Evolutionary conservation across 2,329 filamentous ascomycete genomes (phyloP).

Genomic region (Aspergillus ochraceoroseus): DNA sequence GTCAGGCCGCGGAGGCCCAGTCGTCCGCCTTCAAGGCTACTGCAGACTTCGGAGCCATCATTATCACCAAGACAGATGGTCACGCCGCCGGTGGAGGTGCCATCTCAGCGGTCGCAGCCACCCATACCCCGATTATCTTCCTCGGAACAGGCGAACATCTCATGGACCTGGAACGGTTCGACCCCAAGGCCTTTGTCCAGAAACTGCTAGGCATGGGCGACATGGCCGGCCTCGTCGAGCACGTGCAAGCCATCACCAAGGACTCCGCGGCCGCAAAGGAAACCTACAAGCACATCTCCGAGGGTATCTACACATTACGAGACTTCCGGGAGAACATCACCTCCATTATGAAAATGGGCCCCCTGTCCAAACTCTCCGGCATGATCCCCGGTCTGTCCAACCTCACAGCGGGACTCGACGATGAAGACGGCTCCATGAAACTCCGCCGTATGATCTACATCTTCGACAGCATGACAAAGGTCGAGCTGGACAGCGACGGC

Average conservation of each 20-base stretch:
- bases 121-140: slow-evolving; percentile 94
- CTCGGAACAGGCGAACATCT: slow-evolving; percentile 97
- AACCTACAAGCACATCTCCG: slow-evolving; percentile 97
- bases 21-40: slow-evolving; percentile 96
- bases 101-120: slow-evolving; percentile 94
- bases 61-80: slow-evolving; percentile 98
- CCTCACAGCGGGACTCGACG: slow-evolving; percentile 94
- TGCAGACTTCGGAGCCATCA: slow-evolving; percentile 94
- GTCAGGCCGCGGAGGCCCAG: slow-evolving; percentile 90
- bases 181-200: slow-evolving; percentile 85
- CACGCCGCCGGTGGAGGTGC: slow-evolving; percentile 93
- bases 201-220: slow-evolving; percentile 97
- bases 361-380: slow-evolving; percentile 91
- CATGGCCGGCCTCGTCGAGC: slow-evolving; percentile 89
- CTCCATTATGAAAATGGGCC: slow-evolving; percentile 99
- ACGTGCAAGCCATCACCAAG: slow-evolving; percentile 90
- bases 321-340: slow-evolving; percentile 91
- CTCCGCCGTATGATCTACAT: slow-evolving; percentile 99
- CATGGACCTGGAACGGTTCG: slow-evolving; percentile 88
- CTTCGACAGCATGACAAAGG: slow-evolving; percentile 95
- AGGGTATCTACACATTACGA: slow-evolving; percentile 91
- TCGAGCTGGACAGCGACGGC: slow-evolving; percentile 91
- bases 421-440: slow-evolving; percentile 90
- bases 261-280: slow-evolving; percentile 78
- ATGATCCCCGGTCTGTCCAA: slow-evolving; percentile 96